Evolutionary conservation across 2,329 filamentous ascomycete species (phyloP), one percentile per base, ranked within the genome.

Genomic region (Penicillium sp.): DNA sequence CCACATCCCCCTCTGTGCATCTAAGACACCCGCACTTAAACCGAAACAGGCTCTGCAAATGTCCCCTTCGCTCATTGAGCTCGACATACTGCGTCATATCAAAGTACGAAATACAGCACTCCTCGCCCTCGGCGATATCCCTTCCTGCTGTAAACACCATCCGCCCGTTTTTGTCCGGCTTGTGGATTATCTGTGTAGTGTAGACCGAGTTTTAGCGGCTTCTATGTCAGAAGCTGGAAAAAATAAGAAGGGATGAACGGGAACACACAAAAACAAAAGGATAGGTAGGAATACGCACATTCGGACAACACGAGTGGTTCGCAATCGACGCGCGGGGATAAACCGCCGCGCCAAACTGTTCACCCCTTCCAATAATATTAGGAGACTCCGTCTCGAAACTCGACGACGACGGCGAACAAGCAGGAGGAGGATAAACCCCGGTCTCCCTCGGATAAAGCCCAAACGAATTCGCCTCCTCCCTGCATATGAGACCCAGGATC

Each of bases 41-140:
- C n/a, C 69, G 63, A 29, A 75, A 75, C 0, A 71, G 67, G 5
- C 56, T 62, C 19, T 67, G 66, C 3, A 75, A 64, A 64, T 71
- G 70, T 0, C 67, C 66, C 5, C 72, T 65, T 5, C 73, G 70
- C 2, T 62, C 62, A 17, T 50, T 49, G 2, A 73, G 44, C 17
- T 68, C 65, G 1, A 57, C 63, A 35, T 66, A 58, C 47, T 67
- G 58, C 2, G 68, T 69, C 26, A 75, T 31, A 35, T 75, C 73
- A 46, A 75, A 75, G 41, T 75, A 75, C 0, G 73, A 69, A 35
- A 75, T 75, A 45, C 73, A 75, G 54, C 73, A 75, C 64, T 75
- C 73, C 38, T 75, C 71, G 1, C 70, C 73, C 0, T 69, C 51
- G 1, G 61, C 55, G 21, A 75, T 75, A 19, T 75, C 71, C 8